Percentiles rank a stretch among this genome's conserved stretches.
Evolutionary conservation across 805 yeast species (phyloP).

Genomic region (Metschnikowia gelsemii): DNA sequence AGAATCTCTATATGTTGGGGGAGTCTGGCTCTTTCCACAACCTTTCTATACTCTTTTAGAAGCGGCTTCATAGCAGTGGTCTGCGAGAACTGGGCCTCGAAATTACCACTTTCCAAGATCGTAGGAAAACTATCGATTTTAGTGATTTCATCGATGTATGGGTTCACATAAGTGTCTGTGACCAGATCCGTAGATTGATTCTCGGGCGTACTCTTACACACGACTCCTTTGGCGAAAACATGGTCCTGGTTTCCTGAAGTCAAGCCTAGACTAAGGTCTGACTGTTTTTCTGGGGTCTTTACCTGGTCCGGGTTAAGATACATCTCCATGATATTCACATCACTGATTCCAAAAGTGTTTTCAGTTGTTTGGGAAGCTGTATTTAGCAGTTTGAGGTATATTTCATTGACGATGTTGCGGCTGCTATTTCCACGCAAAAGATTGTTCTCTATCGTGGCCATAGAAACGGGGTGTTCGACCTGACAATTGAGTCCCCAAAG

Average conservation of each 20-base stretch:
- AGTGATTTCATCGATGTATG: conserved; percentile 24
- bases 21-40: conserved; percentile 15
- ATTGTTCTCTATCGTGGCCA: conserved; percentile 46
- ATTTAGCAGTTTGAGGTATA: conserved; percentile 21
- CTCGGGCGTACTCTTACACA: conserved; percentile 2
- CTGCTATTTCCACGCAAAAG: conserved; percentile 42
- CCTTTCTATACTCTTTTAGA: conserved; percentile 28
- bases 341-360: conserved; percentile 12
- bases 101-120: conserved; percentile 13
- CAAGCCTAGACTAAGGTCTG: conserved; percentile 4
- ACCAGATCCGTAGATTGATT: not conserved
- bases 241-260: not conserved
- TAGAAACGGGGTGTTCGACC: conserved; percentile 28
- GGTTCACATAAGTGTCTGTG: conserved; percentile 14
- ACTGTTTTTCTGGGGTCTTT: conserved; percentile 3
- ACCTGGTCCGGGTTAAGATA: conserved; percentile 12
- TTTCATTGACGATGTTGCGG: conserved; percentile 49
- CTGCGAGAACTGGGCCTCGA: conserved; percentile 27
- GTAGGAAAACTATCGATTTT: conserved; percentile 32
- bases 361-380: not conserved
- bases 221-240: not conserved
- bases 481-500: conserved; percentile 48
- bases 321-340: conserved; percentile 20
- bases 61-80: conserved; percentile 25
- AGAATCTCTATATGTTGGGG: conserved; percentile 27